Evolutionary conservation across 2,329 filamentous ascomycete genomes (phyloP), one percentile per base, ranked within the genome.

Genomic region (Xylaria sp.): DNA sequence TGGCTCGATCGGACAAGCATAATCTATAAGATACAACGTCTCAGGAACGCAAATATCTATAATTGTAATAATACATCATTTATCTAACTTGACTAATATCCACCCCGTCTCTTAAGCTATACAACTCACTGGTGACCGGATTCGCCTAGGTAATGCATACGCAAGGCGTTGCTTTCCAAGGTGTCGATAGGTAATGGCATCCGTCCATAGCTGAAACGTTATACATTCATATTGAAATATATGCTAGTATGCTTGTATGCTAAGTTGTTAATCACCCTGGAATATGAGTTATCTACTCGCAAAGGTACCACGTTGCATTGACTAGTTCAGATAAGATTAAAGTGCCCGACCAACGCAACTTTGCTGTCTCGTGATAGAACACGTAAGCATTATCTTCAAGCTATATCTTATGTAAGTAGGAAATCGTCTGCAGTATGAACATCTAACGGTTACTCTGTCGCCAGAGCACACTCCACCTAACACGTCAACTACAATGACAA

Each of bases 271-370:
- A n/a, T 50, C 39, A 42, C 45, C 38, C 17, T 61, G 47, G 45
- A 25, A 29, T 25, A 20, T n/a, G 54, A 44, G 31, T 7, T n/a
- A 29, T 44, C 31, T 56, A 17, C 39, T 59, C 53, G 50, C 36
- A 17, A 42, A 49, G 53, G 61, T 22, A 67, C 57, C 65, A 68
- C 65, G 65, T 65, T 51, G 66, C 66, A 65, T 59, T 50, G 44
- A 47, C 54, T 55, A 68, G 47, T 20, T 58, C 7, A 36, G 33
- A 49, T 54, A 55, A 49, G 25, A 59, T 58, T 45, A 55, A 27
- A 56, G 27, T 38, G 33, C 33, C n/a, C 50, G 57, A 68, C 56
- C 66, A 68, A 47, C 47, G 27, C 29, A 59, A 42, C 47, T 50
- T 22, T 45, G 53, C 25, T 68, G 54, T 65, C 42, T 56, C 42